Conservation (phyloP, 2,329 filamentous ascomycete species). For the Fusarium drepaniforme region DNA sequence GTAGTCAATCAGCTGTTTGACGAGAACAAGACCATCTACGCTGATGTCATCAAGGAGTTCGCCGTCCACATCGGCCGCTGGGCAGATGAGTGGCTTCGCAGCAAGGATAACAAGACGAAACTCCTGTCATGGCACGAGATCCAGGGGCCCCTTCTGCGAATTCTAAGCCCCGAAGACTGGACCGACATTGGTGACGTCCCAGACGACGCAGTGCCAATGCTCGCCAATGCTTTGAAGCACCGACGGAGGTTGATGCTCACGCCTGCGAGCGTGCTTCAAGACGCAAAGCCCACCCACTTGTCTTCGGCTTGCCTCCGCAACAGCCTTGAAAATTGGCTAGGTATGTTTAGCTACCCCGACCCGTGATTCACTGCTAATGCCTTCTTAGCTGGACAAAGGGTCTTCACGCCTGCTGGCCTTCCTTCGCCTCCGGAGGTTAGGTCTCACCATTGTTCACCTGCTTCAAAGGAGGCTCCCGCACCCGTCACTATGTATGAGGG, state of each 20-base stretch:
- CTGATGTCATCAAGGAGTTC: conserved; percentile 40
- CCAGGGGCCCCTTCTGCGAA: conserved; percentile 41
- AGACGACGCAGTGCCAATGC: conserved; percentile 46
- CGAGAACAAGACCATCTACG: conserved; percentile 54
- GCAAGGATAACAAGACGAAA: conserved; percentile 46
- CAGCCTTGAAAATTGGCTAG: conserved; percentile 52
- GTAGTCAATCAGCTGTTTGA: conserved; percentile 55
- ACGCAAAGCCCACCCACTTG: conserved; percentile 42
- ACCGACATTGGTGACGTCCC: conserved; percentile 44
- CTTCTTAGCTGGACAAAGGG: conserved; percentile 45
- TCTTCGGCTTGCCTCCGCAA: conserved; percentile 41
- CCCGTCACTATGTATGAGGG: conserved; percentile 37
- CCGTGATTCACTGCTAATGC: conserved; percentile 24
- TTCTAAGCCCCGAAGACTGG: conserved; percentile 47
- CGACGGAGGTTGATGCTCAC: conserved; percentile 46
- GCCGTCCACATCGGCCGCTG: conserved; percentile 50
- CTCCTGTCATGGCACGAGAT: conserved; percentile 47
- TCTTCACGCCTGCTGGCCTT: conserved; percentile 45
- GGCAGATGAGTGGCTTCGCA: conserved; percentile 52
- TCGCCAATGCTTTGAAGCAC: conserved; percentile 49
- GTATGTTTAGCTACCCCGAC: conserved; percentile 38
- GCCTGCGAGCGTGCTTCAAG: conserved; percentile 7
- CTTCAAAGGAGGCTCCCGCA: conserved; percentile 26
- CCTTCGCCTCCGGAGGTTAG: conserved; percentile 41
- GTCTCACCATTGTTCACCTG: conserved; percentile 38